Conservation (phyloP, 1,284 basidiomycete species). For the Naganishia sp. region DNA sequence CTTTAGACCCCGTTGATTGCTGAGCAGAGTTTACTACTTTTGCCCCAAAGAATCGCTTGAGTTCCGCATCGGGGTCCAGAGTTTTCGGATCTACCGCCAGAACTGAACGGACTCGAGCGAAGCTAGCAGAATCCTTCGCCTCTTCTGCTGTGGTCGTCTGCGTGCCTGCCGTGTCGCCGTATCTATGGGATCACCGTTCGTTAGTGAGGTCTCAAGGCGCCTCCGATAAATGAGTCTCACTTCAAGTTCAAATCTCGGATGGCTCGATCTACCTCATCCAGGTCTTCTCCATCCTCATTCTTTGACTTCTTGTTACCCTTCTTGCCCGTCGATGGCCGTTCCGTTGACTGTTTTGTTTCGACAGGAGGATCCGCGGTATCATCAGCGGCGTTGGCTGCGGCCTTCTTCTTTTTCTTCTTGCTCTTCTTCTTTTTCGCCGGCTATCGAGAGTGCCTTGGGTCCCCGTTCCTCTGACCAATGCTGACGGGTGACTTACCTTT, state of each 20-base stretch:
- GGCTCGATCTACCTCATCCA: slow-evolving; percentile 79
- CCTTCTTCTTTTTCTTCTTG: slow-evolving; percentile 59
- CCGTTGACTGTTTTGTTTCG: too few species aligned
- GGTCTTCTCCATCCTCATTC: slow-evolving; percentile 55
- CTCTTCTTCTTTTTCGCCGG: slow-evolving; percentile 50
- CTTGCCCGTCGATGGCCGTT: slow-evolving; percentile 16
- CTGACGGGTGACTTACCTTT: slow-evolving; percentile 24
- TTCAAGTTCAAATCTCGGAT: slow-evolving; percentile 77
- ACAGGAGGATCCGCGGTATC: too few species aligned
- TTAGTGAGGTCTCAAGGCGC: not conserved
- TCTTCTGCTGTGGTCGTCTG: not conserved
- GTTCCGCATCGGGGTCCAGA: slow-evolving; percentile 81
- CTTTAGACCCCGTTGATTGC: slow-evolving; percentile 24
- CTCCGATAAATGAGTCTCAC: slow-evolving; percentile 53
- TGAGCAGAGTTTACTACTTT: slow-evolving; percentile 64
- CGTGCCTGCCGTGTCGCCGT: slow-evolving; percentile 1
- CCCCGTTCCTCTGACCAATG: slow-evolving; percentile 6
- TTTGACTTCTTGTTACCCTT: slow-evolving; percentile 60
- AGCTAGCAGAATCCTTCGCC: slow-evolving; percentile 15
- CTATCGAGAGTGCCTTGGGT: not conserved
- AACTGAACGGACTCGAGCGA: slow-evolving; percentile 55
- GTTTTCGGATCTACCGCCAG: slow-evolving; percentile 73
- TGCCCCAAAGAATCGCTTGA: slow-evolving; percentile 87
- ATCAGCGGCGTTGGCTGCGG: slow-evolving; percentile 18
- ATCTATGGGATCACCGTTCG: not conserved